A percentile compares a stretch with the other conserved stretches of the same genome.
phyloP scores from a whole-genome alignment of 345 rosid genomes.

The Populus davidiana region DNA sequence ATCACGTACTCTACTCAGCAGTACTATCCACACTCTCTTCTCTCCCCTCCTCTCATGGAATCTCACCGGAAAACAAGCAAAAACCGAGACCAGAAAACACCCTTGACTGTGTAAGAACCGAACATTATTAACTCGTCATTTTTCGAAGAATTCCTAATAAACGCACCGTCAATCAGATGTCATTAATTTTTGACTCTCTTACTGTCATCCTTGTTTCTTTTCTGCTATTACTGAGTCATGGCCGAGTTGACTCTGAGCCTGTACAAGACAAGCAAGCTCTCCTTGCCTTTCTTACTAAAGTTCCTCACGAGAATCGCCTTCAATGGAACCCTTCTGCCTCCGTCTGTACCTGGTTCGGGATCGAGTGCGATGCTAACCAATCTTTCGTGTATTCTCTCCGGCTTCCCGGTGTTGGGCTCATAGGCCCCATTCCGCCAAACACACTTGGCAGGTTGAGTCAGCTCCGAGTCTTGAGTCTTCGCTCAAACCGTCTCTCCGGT shows the following conservation, averaged over 20 bases:
- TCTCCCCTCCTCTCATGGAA: constrained; percentile 30
- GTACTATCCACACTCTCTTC: background rate
- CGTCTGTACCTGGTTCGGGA: constrained; percentile 83
- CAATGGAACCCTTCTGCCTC: constrained; percentile 73
- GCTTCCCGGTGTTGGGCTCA: constrained; percentile 78
- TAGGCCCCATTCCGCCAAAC: constrained; percentile 64
- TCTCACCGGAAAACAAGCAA: constrained; percentile 33
- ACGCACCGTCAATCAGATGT: background rate
- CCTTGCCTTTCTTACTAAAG: constrained; percentile 52
- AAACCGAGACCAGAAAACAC: constrained; percentile 13
- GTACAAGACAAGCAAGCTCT: constrained; percentile 73
- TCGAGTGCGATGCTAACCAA: constrained; percentile 54
- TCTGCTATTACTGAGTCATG: constrained; percentile 25
- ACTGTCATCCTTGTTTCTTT: constrained; percentile 23
- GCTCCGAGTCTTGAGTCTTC: constrained; percentile 88
- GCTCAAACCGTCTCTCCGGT: constrained; percentile 72
- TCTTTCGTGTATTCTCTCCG: constrained; percentile 62
- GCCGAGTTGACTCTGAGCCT: constrained; percentile 63
- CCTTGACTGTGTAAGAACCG: constrained; percentile 12
- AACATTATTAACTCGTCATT: background rate
- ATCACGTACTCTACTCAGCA: background rate
- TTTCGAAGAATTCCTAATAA: too few species aligned
- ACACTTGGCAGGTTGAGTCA: constrained; percentile 65
- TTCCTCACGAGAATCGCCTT: constrained; percentile 67
- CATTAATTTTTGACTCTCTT: background rate